Evolutionary conservation across 352 stramenopile genomes (phyloP).

Genomic region (Plasmopara viticola): DNA sequence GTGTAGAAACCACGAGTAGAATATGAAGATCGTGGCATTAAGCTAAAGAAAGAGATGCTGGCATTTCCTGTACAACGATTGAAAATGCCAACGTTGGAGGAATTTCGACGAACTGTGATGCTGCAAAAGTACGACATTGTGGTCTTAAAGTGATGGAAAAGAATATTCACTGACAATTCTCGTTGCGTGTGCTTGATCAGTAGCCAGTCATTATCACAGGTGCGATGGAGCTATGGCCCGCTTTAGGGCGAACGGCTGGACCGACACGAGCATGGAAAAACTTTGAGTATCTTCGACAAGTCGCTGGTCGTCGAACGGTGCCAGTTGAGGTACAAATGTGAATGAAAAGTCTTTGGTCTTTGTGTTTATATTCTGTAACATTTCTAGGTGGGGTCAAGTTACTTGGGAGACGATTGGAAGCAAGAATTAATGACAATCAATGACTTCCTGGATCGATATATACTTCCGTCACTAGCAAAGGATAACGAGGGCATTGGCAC

Average conservation of each 20-base stretch:
- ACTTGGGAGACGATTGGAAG: slow-evolving; percentile 72
- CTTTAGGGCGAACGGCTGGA: slow-evolving; percentile 33
- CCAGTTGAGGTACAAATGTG: slow-evolving; percentile 57
- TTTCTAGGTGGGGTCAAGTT: slow-evolving; percentile 63
- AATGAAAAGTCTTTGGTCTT: not conserved
- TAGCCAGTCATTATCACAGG: slow-evolving; percentile 66
- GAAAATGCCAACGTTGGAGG: slow-evolving; percentile 46
- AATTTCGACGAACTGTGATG: slow-evolving; percentile 54
- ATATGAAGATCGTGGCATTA: not conserved
- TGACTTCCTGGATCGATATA: slow-evolving; percentile 66
- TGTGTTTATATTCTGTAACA: not conserved
- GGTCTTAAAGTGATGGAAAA: not conserved
- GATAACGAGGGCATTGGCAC: not conserved
- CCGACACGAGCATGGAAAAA: slow-evolving; percentile 44
- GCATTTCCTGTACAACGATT: slow-evolving; percentile 39
- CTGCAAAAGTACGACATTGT: slow-evolving; percentile 33
- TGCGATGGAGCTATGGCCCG: slow-evolving; percentile 80
- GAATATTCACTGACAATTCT: not conserved
- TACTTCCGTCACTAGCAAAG: slow-evolving; percentile 16
- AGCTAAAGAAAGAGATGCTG: slow-evolving; percentile 11
- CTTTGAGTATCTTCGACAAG: slow-evolving; percentile 58
- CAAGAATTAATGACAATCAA: slow-evolving; percentile 79
- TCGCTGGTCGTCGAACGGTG: slow-evolving; percentile 71
- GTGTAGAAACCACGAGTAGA: slow-evolving; percentile 17
- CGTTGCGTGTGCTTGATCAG: slow-evolving; percentile 18